Evolutionary conservation across 1,284 basidiomycete genomes (phyloP), one percentile per base, ranked within the genome.

Genomic region (Marasmius fiardii): DNA sequence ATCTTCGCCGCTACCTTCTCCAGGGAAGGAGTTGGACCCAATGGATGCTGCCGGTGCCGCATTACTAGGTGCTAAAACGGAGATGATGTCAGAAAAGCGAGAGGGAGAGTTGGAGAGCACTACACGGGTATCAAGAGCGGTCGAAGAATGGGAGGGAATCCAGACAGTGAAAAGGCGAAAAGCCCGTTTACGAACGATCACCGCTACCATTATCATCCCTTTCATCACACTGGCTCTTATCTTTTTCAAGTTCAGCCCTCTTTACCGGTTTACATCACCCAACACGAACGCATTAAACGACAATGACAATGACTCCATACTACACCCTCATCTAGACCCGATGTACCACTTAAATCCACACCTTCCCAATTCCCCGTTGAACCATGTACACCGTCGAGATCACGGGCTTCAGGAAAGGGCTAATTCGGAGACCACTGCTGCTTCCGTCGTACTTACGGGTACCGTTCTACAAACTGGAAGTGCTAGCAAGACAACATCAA

Each of bases 381-480:
- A 31, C 18, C 44, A 45, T 24, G 14, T 49, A 49, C 47, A 12
- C n/a, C 24, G 47, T 28, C 47, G 47, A n/a, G 47, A 14, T 1
- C 24, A 49, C 16, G 39, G 20, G 16, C 14, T 18, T 20, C 7
- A 7, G n/a, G 47, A 49, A 18, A 33, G 28, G 26, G 18, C 52
- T 10, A 43, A 43, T 20, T 24, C 61, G n/a, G 23, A 57, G 18
- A 24, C 62, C 16, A 51, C 49, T 20, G 37, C 63, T 2, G 49
- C 62, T 7, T 35, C 58, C 2, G 48, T 60, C 1, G 50, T 64
- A 16, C 51, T 60, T n/a, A 51, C 52, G 23, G 26, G 65, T 11
- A 54, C 56, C 21, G 23, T 61, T 1, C 50, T 62, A 10, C 24
- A 54, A 10, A 53, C 61, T 0, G 44, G 64, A 12, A 54, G 61